A percentile compares a stretch with the other conserved stretches of the same genome.
These are phyloP conservation scores for Colletotrichum sp. DNA, from an alignment of 2,329 filamentous ascomycete genomes.

Conservation along the genomic window DNA sequence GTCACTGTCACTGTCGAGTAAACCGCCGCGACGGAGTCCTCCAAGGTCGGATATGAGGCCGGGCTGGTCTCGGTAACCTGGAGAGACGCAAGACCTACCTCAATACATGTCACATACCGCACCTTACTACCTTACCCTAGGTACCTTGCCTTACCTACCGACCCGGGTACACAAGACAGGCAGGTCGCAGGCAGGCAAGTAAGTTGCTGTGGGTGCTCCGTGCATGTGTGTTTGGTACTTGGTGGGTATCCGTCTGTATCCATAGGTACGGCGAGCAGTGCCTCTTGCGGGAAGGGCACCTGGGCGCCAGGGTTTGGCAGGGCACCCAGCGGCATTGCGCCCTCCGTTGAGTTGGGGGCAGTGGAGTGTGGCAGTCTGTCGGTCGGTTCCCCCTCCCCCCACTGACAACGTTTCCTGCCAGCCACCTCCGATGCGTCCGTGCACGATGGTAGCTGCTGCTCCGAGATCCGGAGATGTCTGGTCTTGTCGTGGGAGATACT, in stretches of 20 bases:
- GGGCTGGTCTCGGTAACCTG: neutral
- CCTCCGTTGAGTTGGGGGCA: neutral
- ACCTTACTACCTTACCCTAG: neutral
- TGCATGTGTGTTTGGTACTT: neutral
- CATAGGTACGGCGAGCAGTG: neutral
- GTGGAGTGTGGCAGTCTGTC: neutral
- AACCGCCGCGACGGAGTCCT: neutral
- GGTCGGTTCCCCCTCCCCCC: neutral
- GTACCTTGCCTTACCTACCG: too few relatives aligned
- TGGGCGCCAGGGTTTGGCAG: neutral
- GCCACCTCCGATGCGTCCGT: neutral
- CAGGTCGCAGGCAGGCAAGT: neutral
- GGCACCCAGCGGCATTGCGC: neutral
- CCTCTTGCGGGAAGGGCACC: neutral
- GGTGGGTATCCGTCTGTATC: neutral
- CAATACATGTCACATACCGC: too few relatives aligned
- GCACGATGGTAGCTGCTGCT: neutral
- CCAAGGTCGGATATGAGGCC: neutral
- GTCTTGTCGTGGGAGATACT: neutral
- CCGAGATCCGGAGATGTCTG: neutral
- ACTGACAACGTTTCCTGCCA: neutral
- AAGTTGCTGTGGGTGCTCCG: neutral
- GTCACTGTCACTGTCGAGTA: neutral
- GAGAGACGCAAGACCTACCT: neutral
- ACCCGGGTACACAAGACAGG: neutral